These are phyloP conservation scores for Phanerochaete carnosa DNA, from an alignment of 768 basidiomycete genomes.

Conservation along the genomic window DNA sequence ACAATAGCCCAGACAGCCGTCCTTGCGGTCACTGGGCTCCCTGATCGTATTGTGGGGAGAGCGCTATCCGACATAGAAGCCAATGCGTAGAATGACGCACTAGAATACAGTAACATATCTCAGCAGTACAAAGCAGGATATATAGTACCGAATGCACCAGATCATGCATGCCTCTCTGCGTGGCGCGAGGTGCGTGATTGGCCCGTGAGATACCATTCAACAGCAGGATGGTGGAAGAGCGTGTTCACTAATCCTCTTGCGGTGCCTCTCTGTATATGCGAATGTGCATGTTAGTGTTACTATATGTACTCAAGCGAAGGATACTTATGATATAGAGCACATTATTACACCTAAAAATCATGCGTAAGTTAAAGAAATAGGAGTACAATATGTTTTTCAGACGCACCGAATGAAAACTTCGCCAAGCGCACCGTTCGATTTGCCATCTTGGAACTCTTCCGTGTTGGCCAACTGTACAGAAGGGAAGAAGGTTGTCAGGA, in stretches of 20 bases:
- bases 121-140: not conserved
- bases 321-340: conserved; percentile 92
- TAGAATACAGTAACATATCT: conserved; percentile 1
- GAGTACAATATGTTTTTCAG: not conserved
- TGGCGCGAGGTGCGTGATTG: not conserved
- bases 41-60: no score
- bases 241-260: conserved; percentile 32
- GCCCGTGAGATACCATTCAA: not conserved
- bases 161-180: not conserved
- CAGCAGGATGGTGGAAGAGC: not conserved
- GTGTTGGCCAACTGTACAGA: conserved; percentile 89
- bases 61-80: not conserved
- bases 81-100: not conserved
- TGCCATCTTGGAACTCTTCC: conserved; percentile 95
- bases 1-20: not conserved
- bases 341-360: conserved; percentile 76
- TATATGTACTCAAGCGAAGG: conserved; percentile 1
- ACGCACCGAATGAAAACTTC: conserved; percentile 96
- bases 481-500: not conserved
- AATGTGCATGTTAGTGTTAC: conserved; percentile 18
- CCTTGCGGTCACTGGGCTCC: not conserved
- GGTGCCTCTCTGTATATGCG: conserved; percentile 71
- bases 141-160: not conserved
- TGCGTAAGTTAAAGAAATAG: conserved; percentile 5
- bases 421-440: conserved; percentile 94